Conservation (phyloP, 1,284 basidiomycete species). For the Apiotrichum domesticum region DNA sequence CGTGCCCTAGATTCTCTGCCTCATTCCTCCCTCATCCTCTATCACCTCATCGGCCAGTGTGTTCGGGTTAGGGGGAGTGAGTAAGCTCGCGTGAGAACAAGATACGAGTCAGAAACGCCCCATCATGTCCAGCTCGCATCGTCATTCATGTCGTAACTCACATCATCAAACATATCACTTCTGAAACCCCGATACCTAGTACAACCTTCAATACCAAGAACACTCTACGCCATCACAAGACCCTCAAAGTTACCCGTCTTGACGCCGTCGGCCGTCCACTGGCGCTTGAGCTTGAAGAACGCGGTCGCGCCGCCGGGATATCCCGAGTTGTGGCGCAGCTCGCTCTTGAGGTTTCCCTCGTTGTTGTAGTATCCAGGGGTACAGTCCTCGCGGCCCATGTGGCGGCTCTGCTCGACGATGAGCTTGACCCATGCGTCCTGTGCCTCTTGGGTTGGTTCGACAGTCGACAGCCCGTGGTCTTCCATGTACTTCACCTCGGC, state of each 20-base stretch:
- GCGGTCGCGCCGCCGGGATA: background rate
- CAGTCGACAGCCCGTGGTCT: background rate
- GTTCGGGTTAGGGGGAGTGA: no score
- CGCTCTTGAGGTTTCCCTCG: background rate
- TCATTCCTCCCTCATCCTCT: no score
- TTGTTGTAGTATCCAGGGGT: background rate
- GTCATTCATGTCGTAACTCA: no score
- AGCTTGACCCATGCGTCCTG: background rate
- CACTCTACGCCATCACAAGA: no score
- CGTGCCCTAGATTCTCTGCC: no score
- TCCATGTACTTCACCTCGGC: background rate
- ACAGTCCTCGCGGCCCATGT: background rate
- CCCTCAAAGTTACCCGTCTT: conserved; percentile 10
- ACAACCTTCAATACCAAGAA: no score
- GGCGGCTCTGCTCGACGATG: background rate
- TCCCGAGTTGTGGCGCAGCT: background rate
- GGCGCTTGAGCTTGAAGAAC: conserved; percentile 1
- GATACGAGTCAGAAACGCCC: no score
- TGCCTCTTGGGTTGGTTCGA: background rate
- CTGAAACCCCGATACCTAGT: background rate
- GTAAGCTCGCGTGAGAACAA: no score
- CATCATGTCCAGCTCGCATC: no score
- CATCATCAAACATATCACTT: no score
- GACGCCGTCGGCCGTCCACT: background rate
- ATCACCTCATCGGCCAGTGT: no score